Evolutionary conservation across 2,329 filamentous ascomycete genomes (phyloP).

Genomic region (Clarireedia sp.): DNA sequence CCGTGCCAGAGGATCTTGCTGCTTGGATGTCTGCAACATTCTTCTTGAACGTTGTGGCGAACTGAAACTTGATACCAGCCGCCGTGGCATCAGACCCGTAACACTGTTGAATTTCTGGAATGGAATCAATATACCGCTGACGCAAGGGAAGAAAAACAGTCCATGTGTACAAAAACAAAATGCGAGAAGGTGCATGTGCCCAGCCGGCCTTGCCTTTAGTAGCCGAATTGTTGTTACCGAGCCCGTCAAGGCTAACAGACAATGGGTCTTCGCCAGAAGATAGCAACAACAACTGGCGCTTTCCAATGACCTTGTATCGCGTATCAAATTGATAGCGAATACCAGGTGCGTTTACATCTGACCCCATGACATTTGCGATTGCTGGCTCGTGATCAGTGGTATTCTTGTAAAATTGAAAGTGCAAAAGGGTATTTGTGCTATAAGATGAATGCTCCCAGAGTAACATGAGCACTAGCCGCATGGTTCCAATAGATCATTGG

Average conservation of each 20-base stretch:
- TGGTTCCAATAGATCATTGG: not conserved
- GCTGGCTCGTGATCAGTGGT: constrained; percentile 3
- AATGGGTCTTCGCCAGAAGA: constrained; percentile 37
- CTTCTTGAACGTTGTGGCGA: constrained; percentile 29
- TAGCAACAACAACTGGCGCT: constrained; percentile 39
- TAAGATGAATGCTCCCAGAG: not conserved
- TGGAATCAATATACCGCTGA: constrained; percentile 8
- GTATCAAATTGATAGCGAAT: constrained; percentile 19
- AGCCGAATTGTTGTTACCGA: not conserved
- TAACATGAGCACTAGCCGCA: not conserved
- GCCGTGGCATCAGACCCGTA: constrained; percentile 44
- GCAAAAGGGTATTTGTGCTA: not conserved
- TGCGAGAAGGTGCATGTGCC: not conserved
- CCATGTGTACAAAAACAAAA: not conserved
- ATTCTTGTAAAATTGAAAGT: not conserved
- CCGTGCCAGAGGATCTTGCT: constrained; percentile 24
- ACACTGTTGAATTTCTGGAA: constrained; percentile 8
- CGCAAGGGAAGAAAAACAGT: not conserved
- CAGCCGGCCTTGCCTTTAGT: not conserved
- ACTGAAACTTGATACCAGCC: constrained; percentile 23
- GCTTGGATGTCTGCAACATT: constrained; percentile 30
- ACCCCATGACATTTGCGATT: constrained; percentile 21
- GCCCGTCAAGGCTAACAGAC: constrained; percentile 16
- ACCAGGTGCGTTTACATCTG: constrained; percentile 17
- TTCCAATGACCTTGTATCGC: constrained; percentile 42